These are phyloP conservation scores for Papiliotrema flavescens DNA, from an alignment of 1,284 basidiomycete species.

Conservation along the genomic window DNA sequence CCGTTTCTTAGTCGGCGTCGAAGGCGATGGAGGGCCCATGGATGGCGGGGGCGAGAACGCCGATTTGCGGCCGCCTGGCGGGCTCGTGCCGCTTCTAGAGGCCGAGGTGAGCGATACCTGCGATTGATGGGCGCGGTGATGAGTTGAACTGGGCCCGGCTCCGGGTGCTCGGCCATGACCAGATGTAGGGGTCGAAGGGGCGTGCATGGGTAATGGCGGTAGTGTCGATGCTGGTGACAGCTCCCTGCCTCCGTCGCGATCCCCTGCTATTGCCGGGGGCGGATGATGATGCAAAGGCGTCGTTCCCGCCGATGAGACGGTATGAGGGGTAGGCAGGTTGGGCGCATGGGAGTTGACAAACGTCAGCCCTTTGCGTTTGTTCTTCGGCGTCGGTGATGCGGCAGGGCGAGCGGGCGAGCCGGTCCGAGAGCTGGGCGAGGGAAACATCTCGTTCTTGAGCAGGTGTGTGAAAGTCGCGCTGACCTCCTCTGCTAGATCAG, in stretches of 20 bases:
- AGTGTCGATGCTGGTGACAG: conserved; percentile 40
- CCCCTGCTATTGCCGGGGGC: conserved; percentile 30
- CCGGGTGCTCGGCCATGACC: conserved; percentile 40
- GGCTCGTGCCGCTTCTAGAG: conserved; percentile 19
- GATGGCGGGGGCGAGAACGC: conserved; percentile 39
- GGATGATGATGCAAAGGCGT: conserved; percentile 45
- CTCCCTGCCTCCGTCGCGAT: conserved; percentile 31
- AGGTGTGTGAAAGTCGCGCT: conserved; percentile 54
- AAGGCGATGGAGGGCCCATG: conserved; percentile 34
- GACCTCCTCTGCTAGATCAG: conserved; percentile 50
- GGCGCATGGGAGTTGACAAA: conserved; percentile 32
- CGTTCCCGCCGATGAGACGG: conserved; percentile 37
- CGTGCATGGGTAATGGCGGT: conserved; percentile 43
- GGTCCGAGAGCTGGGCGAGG: conserved; percentile 9
- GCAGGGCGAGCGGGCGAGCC: conserved; percentile 11
- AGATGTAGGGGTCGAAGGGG: conserved; percentile 41
- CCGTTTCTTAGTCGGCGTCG: conserved; percentile 50
- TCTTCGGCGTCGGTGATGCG: conserved; percentile 21
- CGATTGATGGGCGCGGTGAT: conserved; percentile 42
- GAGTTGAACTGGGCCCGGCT: conserved; percentile 37
- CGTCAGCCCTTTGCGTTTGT: conserved; percentile 30
- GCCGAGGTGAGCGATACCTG: conserved; percentile 39
- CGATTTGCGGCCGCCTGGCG: conserved; percentile 26
- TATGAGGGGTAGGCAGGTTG: conserved; percentile 21
- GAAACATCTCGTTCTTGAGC: conserved; percentile 55